A percentile compares a stretch with the other conserved stretches of the same genome.
Evolutionary conservation across 176 grass and related monocot genomes (phyloP).

Genomic region (Phragmites australis): DNA sequence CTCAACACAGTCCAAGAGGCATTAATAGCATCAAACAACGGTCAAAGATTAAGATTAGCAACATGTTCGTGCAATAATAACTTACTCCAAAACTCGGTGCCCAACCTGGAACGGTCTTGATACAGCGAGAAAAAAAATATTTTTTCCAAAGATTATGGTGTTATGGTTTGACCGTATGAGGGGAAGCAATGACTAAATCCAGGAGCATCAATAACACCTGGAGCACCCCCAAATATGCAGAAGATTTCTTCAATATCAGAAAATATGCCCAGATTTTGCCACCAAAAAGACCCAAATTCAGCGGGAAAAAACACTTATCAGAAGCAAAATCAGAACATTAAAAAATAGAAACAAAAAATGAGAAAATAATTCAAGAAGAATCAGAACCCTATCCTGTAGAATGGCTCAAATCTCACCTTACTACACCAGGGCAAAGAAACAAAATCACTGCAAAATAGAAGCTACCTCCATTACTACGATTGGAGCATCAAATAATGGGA

Average conservation of each 20-base stretch:
- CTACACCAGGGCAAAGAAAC: constrained; percentile 1
- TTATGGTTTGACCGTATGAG: constrained; percentile 14
- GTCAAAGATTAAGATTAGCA: constrained; percentile 34
- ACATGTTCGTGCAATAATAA: constrained; percentile 17
- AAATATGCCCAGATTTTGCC: constrained; percentile 15
- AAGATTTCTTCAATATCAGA: constrained; percentile 1
- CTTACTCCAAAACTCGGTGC: background rate
- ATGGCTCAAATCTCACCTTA: background rate
- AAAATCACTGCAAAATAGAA: background rate
- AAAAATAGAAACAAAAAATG: background rate
- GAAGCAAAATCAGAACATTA: background rate
- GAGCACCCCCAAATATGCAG: background rate
- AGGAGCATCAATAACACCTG: background rate
- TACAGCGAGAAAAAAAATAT: background rate
- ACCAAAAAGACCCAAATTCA: background rate
- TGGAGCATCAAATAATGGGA: constrained; percentile 15
- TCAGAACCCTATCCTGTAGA: constrained; percentile 13
- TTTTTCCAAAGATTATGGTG: background rate
- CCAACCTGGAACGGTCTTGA: constrained; percentile 18
- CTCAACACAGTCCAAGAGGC: background rate
- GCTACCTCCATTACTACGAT: background rate
- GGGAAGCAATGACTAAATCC: constrained; percentile 3
- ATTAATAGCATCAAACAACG: constrained; percentile 22
- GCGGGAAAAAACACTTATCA: background rate
- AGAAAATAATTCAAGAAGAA: constrained; percentile 33